Evolutionary conservation across 2,329 filamentous ascomycete species (phyloP).

Genomic region (Hypoxylon sp.): DNA sequence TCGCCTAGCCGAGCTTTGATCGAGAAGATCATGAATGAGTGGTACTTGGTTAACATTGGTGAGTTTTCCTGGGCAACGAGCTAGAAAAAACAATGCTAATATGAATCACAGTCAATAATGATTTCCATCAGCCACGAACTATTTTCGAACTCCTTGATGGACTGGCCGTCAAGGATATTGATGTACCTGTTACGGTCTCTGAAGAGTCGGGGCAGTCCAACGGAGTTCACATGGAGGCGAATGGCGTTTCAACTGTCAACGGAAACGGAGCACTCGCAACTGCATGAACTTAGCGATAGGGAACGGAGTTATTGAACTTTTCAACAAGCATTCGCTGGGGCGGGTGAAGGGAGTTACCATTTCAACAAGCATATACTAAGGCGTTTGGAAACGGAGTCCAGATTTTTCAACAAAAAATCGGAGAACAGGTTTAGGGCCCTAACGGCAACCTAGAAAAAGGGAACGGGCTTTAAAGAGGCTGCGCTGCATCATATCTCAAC

Average conservation of each 20-base stretch:
- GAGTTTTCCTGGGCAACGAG: conserved; percentile 56
- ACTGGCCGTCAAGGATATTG: conserved; percentile 76
- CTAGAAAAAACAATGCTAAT: conserved; percentile 9
- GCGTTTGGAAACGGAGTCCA: conserved; percentile 51
- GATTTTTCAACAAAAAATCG: conserved; percentile 56
- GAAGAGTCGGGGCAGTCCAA: conserved; percentile 51
- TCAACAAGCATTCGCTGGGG: conserved; percentile 53
- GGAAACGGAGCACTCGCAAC: conserved; percentile 36
- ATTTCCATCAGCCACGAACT: conserved; percentile 87
- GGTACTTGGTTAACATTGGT: conserved; percentile 97
- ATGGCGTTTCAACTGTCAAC: conserved; percentile 45
- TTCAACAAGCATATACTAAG: conserved; percentile 56
- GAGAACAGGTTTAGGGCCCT: conserved; percentile 48
- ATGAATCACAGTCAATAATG: conserved; percentile 84
- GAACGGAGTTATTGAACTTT: conserved; percentile 54
- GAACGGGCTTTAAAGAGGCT: conserved; percentile 48
- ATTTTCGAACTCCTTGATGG: conserved; percentile 91
- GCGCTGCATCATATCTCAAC: conserved; percentile 59
- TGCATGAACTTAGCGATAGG: conserved; percentile 42
- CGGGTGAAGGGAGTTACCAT: conserved; percentile 46
- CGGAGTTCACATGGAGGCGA: conserved; percentile 49
- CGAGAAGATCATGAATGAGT: conserved; percentile 86
- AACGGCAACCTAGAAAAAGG: conserved; percentile 47
- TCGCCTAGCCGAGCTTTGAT: conserved; percentile 86
- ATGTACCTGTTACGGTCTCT: conserved; percentile 56